Percentiles rank a stretch among this genome's conserved stretches.
phyloP scores from a whole-genome alignment of 768 basidiomycete genomes.

The Clathrus columnatus region DNA sequence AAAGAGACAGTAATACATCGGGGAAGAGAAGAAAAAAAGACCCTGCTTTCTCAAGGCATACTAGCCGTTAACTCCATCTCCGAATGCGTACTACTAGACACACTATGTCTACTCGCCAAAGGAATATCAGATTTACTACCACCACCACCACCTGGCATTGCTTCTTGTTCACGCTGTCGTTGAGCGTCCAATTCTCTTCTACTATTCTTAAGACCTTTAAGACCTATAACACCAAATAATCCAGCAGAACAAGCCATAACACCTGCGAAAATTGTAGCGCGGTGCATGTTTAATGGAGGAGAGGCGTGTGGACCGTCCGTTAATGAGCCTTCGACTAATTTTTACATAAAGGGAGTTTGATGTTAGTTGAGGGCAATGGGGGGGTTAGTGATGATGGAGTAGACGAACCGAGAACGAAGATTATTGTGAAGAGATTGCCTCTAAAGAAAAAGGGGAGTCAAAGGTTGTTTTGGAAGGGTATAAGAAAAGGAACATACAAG shows the following conservation, averaged over 20 bases:
- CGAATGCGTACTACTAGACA: not conserved
- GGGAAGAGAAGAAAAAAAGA: no score
- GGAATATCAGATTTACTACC: not conserved
- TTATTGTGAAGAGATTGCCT: not conserved
- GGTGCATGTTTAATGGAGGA: constrained; percentile 68
- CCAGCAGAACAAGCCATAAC: constrained; percentile 32
- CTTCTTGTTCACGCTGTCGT: not conserved
- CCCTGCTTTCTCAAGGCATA: no score
- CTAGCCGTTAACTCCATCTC: no score
- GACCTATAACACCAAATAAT: constrained; percentile 36
- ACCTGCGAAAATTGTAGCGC: constrained; percentile 60
- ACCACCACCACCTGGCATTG: no score
- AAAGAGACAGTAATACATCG: no score
- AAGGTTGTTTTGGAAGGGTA: not conserved
- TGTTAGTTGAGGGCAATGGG: no score
- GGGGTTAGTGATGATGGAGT: no score
- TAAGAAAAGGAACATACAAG: constrained; percentile 35
- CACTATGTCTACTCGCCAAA: not conserved
- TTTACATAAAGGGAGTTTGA: no score
- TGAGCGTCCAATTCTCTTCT: not conserved
- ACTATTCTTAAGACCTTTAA: constrained; percentile 32
- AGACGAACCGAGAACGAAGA: not conserved
- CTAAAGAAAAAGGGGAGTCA: not conserved
- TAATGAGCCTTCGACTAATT: constrained; percentile 56
- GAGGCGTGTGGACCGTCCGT: constrained; percentile 43